phyloP scores from a whole-genome alignment of 495 filamentous ascomycete species.

The Penicillium coffeae region DNA sequence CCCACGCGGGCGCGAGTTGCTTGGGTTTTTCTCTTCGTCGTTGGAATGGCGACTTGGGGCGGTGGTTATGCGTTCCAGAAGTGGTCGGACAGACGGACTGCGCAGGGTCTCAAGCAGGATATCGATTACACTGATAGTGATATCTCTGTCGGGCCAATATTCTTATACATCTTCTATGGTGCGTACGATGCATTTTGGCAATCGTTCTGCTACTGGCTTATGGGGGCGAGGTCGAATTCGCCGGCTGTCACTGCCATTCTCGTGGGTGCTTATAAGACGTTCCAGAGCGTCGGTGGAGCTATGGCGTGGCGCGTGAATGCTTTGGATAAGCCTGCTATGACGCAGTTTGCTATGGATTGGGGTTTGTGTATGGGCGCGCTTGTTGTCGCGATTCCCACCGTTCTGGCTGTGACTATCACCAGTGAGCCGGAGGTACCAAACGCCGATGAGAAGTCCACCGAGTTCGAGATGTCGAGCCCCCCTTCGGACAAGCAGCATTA shows the following conservation, averaged over 20 bases:
- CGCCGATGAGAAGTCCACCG: neutral
- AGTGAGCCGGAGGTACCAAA: slow-evolving; percentile 10
- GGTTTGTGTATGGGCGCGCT: slow-evolving; percentile 63
- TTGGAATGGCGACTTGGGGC: slow-evolving; percentile 50
- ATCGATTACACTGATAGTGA: slow-evolving; percentile 33
- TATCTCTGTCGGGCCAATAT: slow-evolving; percentile 46
- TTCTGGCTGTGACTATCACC: slow-evolving; percentile 40
- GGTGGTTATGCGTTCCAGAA: slow-evolving; percentile 52
- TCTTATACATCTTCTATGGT: slow-evolving; percentile 55
- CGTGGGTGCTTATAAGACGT: slow-evolving; percentile 86
- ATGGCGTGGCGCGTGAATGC: slow-evolving; percentile 78
- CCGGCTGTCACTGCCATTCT: slow-evolving; percentile 82
- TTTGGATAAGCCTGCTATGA: slow-evolving; percentile 55
- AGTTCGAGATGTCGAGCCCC: neutral
- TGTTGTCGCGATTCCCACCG: slow-evolving; percentile 65
- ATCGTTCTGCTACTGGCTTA: slow-evolving; percentile 79
- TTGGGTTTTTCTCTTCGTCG: slow-evolving; percentile 45
- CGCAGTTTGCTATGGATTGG: slow-evolving; percentile 56
- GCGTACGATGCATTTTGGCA: slow-evolving; percentile 57
- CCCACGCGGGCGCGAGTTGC: slow-evolving; percentile 38
- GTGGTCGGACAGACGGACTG: slow-evolving; percentile 29
- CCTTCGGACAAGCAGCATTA: no score
- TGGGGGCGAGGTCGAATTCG: slow-evolving; percentile 85
- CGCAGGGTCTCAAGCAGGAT: slow-evolving; percentile 31
- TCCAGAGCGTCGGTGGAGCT: slow-evolving; percentile 85